Evolutionary conservation across 441 rosid genomes (phyloP), one percentile per base, ranked within the genome.

Genomic region (Croton laevigatus): DNA sequence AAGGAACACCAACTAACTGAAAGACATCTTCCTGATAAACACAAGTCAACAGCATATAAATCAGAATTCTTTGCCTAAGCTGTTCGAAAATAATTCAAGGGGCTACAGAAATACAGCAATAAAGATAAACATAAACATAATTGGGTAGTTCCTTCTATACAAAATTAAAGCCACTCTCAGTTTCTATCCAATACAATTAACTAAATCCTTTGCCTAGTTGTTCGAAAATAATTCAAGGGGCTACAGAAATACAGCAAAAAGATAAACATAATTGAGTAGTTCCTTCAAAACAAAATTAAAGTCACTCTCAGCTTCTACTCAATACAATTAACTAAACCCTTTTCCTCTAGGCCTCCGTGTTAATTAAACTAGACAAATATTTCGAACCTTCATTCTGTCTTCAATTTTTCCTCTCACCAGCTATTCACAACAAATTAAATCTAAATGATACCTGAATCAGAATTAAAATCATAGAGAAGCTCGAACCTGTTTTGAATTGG

Each of bases 401-500:
- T 51, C 54, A 51, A 4, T 2, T 51, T 19, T 51, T 51, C 19
- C 8, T 51, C 61, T 27, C 38, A 27, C 27, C 9, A 11, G 36
- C 0, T 16, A 57, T 22, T 58, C 8, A 4, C 8, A 52, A 66
- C 17, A 9, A 66, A 11, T 19, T 16, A 0, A 13, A 53, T 6
- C 53, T 12, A 44, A 58, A 32, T 64, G 3, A 45, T 16, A 46
- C 34, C 8, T 34, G 23, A 10, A 32, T 22, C 16, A 68, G 37
- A 19, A 57, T 13, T 4, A 27, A 16, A 58, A 12, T 16, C 45
- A 59, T 55, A 63, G 5, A 45, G 6, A 57, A 23, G 23, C 2
- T 49, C 8, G 27, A 71, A 94, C 98, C 99, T 94, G 97, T 65
- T 71, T 89, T 20, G 90, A 85, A 64, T 71, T 86, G 44, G 89